Percentiles rank a stretch among this genome's conserved stretches.
phyloP scores from a whole-genome alignment of 805 yeast species.

The Naumovozyma dairenensis region DNA sequence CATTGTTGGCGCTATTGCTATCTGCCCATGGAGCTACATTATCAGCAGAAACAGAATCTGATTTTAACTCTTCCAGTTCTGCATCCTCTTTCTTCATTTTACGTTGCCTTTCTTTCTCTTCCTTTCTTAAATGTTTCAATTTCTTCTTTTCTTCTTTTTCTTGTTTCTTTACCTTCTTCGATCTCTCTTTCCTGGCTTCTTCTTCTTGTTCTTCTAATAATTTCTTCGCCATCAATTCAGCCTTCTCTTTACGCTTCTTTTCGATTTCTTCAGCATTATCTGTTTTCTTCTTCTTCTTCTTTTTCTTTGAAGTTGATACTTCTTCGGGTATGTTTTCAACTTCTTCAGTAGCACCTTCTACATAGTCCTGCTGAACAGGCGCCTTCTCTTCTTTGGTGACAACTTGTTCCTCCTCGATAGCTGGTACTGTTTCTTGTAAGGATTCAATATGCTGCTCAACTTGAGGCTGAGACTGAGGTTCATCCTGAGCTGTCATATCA shows the following conservation, averaged over 20 bases:
- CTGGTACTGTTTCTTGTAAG: no score
- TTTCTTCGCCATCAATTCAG: slow-evolving; percentile 13
- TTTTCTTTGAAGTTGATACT: no score
- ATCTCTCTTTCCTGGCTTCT: slow-evolving; percentile 7
- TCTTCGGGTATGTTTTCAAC: background rate
- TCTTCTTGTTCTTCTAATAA: slow-evolving; percentile 8
- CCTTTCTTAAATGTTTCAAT: slow-evolving; percentile 2
- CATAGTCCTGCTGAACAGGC: background rate
- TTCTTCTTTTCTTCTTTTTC: slow-evolving; percentile 5
- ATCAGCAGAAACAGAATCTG: background rate
- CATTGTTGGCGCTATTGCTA: background rate
- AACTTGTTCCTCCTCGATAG: no score
- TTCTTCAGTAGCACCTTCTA: background rate
- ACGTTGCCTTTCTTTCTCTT: slow-evolving; percentile 4
- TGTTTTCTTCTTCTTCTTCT: slow-evolving; percentile 4
- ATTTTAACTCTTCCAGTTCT: background rate
- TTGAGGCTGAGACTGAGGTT: no score
- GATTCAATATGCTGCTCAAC: no score
- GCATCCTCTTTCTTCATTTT: slow-evolving; percentile 1
- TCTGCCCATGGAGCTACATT: slow-evolving; percentile 1
- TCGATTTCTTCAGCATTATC: slow-evolving; percentile 4
- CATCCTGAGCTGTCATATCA: no score
- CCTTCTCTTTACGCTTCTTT: slow-evolving; percentile 5
- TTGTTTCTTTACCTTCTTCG: slow-evolving; percentile 9
- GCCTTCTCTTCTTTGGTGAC: slow-evolving; percentile 2